phyloP scores from a whole-genome alignment of 2,329 filamentous ascomycete genomes.

The Penicillium verrucosum region DNA sequence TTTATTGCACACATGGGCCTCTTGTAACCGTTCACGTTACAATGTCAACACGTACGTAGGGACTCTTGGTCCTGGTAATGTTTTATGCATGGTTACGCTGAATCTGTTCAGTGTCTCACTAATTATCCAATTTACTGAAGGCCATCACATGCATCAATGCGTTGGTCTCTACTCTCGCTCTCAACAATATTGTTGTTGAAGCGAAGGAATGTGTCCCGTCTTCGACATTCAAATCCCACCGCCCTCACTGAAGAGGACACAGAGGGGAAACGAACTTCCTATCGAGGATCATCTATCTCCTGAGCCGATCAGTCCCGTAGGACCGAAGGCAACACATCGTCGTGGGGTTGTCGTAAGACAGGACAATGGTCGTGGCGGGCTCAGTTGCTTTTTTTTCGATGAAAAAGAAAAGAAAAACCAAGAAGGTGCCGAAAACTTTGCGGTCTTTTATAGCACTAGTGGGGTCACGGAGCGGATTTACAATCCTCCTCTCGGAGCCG shows the following conservation, averaged over 20 bases:
- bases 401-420: constrained; percentile 47
- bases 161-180: neutral
- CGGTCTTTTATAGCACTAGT: constrained; percentile 27
- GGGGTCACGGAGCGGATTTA: constrained; percentile 30
- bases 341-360: constrained; percentile 48
- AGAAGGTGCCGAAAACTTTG: constrained; percentile 16
- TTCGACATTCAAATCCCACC: constrained; percentile 69
- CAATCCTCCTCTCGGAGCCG: constrained; percentile 11
- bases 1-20: no score
- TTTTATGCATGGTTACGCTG: neutral
- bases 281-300: constrained; percentile 61
- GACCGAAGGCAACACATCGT: constrained; percentile 67
- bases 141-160: neutral
- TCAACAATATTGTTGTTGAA: neutral
- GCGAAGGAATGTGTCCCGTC: constrained; percentile 55
- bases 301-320: constrained; percentile 57
- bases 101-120: neutral
- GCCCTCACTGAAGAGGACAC: constrained; percentile 69
- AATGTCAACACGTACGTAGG: neutral
- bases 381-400: constrained; percentile 60
- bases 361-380: constrained; percentile 68
- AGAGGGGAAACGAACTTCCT: constrained; percentile 68
- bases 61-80: neutral
- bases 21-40: no score
- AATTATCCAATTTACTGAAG: neutral